phyloP scores from a whole-genome alignment of 306 rosid genomes.

The Quercus cerris region DNA sequence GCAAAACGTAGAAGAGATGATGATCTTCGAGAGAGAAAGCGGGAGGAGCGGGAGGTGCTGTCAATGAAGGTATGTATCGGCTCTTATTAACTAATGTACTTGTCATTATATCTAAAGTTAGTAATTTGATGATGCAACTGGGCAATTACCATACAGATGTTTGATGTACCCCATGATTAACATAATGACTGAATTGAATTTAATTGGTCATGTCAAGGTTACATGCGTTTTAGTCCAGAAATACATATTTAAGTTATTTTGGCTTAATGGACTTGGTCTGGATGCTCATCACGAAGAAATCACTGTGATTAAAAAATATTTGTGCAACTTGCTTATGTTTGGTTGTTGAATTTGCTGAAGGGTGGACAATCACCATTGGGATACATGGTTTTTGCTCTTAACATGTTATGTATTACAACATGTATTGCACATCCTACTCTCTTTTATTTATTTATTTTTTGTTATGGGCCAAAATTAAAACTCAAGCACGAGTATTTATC shows the following conservation, averaged over 20 bases:
- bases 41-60: constrained; percentile 73
- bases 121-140: constrained; percentile 1
- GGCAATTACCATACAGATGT: background rate
- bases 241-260: background rate
- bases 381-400: background rate
- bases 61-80: constrained; percentile 60
- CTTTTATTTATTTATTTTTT: background rate
- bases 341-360: too few species aligned
- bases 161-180: background rate
- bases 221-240: background rate
- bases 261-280: background rate
- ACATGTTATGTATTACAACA: background rate
- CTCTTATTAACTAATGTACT: background rate
- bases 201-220: background rate
- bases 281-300: background rate
- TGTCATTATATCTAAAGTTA: background rate
- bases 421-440: background rate
- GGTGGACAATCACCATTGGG: background rate
- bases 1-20: constrained; percentile 90
- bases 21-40: constrained; percentile 89
- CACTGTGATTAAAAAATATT: too few species aligned
- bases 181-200: background rate
- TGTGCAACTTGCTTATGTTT: too few species aligned
- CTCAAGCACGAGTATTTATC: background rate
- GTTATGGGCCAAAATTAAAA: background rate